Evolutionary conservation across 2,329 filamentous ascomycete species (phyloP).

Genomic region (Metarhizium humberi): DNA sequence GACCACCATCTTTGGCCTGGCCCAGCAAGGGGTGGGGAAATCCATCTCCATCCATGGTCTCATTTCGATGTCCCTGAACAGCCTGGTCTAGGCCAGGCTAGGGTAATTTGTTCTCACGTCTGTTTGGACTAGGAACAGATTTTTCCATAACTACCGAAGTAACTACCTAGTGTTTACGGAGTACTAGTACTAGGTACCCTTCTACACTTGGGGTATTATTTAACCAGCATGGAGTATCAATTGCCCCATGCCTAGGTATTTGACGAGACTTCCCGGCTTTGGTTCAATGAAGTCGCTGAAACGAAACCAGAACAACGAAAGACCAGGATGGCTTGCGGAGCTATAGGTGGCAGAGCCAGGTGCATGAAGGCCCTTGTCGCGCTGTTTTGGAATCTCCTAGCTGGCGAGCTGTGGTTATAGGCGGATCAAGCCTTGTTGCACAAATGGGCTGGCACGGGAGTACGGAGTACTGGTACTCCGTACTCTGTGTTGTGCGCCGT

Average conservation of each 20-base stretch:
- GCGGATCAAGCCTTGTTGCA: not conserved
- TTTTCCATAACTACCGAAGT: no score
- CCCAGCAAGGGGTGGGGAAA: no score
- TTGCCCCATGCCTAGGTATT: no score
- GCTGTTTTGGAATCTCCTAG: not conserved
- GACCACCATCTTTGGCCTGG: slow-evolving; percentile 1
- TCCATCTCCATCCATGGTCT: not conserved
- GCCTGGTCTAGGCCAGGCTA: slow-evolving; percentile 3
- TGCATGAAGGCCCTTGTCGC: not conserved
- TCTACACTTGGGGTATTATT: not conserved
- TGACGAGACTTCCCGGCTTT: not conserved
- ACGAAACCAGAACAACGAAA: not conserved
- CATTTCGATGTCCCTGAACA: not conserved
- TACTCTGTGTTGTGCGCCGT: not conserved
- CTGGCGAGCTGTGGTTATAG: not conserved
- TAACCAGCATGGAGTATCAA: not conserved
- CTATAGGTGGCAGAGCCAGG: not conserved
- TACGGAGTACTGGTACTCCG: not conserved
- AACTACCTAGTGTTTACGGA: no score
- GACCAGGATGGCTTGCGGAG: not conserved
- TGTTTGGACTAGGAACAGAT: no score
- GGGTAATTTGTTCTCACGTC: not conserved
- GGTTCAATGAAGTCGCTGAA: not conserved
- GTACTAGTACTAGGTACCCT: no score
- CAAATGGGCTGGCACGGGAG: not conserved